Conservation (phyloP, 352 stramenopile genomes). For the Pythium aquatile region DNA sequence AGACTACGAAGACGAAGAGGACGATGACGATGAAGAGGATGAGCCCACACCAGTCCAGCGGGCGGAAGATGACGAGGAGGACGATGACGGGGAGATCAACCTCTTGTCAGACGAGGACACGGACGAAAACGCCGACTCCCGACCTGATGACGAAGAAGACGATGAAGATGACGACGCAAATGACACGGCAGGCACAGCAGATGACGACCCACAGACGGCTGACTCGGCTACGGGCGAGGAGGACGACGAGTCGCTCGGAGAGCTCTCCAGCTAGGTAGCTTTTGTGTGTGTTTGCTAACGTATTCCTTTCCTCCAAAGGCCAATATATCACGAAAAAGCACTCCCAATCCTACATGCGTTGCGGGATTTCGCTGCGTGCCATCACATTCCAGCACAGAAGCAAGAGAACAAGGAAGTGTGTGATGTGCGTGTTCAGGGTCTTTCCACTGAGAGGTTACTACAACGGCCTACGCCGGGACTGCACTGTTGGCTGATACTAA, state of each 20-base stretch:
- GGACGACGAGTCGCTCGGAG: conserved; percentile 21
- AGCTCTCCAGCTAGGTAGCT: conserved; percentile 24
- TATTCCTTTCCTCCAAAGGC: conserved; percentile 3
- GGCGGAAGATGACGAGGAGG: conserved; percentile 27
- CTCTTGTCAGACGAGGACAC: conserved; percentile 55
- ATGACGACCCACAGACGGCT: conserved; percentile 26
- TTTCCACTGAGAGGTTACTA: conserved; percentile 1
- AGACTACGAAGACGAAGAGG: conserved; percentile 36
- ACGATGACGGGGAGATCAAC: conserved; percentile 35
- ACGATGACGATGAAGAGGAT: conserved; percentile 32
- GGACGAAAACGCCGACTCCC: conserved; percentile 31
- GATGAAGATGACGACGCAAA: conserved; percentile 27
- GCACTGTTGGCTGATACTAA: no score
- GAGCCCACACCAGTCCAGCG: conserved; percentile 21
- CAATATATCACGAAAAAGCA: conserved; percentile 2
- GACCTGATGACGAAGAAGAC: conserved; percentile 20
- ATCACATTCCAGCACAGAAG: no score
- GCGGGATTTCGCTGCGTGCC: no score
- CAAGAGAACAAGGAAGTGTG: no score
- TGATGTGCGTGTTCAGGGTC: background rate
- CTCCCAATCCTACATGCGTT: no score
- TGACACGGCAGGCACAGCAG: conserved; percentile 29
- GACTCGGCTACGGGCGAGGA: conserved; percentile 24
- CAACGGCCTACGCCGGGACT: background rate
- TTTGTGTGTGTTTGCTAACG: conserved; percentile 9